These are phyloP conservation scores for Ascochyta viciae-villosae DNA, from an alignment of 2,329 filamentous ascomycete genomes.

Conservation along the genomic window DNA sequence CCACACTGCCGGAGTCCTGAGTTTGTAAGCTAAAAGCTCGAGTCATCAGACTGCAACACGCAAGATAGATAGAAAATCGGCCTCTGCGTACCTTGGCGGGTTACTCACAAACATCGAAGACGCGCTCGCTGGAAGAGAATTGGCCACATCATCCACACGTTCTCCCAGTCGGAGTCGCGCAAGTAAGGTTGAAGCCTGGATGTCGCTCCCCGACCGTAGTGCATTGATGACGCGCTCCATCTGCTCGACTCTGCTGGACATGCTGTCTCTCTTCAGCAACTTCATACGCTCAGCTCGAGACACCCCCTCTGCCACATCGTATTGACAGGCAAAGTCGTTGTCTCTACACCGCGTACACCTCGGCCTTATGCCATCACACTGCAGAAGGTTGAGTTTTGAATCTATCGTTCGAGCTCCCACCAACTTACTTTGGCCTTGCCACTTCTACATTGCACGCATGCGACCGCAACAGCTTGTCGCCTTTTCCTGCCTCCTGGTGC, in stretches of 20 bases:
- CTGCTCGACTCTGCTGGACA: slow-evolving; percentile 28
- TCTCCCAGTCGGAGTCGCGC: slow-evolving; percentile 30
- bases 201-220: slow-evolving; percentile 29
- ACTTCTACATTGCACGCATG: slow-evolving; percentile 32
- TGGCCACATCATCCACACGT: slow-evolving; percentile 29
- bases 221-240: slow-evolving; percentile 30
- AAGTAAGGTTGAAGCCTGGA: slow-evolving; percentile 28
- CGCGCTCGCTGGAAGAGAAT: slow-evolving; percentile 21
- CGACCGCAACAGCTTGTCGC: slow-evolving; percentile 32
- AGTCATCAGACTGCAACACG: slow-evolving; percentile 21
- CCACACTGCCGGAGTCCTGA: slow-evolving; percentile 25
- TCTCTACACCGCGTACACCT: slow-evolving; percentile 31
- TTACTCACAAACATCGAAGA: slow-evolving; percentile 13
- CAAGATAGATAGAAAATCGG: slow-evolving; percentile 7
- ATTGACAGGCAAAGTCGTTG: slow-evolving; percentile 28
- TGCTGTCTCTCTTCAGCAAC: slow-evolving; percentile 28
- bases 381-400: slow-evolving; percentile 3
- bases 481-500: slow-evolving; percentile 26
- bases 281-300: slow-evolving; percentile 37
- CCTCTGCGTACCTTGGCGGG: slow-evolving; percentile 27
- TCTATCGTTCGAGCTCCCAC: neutral
- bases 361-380: slow-evolving; percentile 35
- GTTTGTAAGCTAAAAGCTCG: slow-evolving; percentile 23
- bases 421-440: slow-evolving; percentile 35
- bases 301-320: slow-evolving; percentile 35